Conservation (phyloP, 805 yeast genomes). For the Starmerella khaoyaiensis region DNA sequence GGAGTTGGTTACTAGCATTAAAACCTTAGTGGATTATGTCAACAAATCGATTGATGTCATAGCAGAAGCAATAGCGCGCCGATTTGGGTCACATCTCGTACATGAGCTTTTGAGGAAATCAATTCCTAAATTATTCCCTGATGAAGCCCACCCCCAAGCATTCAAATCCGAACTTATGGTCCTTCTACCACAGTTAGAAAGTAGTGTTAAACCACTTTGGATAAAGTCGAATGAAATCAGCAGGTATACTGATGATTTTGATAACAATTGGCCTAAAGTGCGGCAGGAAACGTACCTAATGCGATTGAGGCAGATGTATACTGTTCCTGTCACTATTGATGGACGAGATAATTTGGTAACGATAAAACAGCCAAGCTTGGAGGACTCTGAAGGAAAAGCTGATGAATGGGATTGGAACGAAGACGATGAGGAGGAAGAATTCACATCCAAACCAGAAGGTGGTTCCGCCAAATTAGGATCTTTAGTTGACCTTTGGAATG, state of each 20-base stretch:
- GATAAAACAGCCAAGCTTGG: conserved; percentile 1
- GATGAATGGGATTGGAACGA: conserved; percentile 23
- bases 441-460: not conserved
- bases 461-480: conserved; percentile 1
- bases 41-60: not conserved
- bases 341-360: conserved; percentile 1
- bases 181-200: conserved; percentile 9
- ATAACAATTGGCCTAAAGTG: conserved; percentile 7
- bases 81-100: conserved; percentile 6
- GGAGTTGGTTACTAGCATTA: not conserved
- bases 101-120: conserved; percentile 5
- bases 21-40: not conserved
- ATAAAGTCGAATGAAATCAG: conserved; percentile 6
- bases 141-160: conserved; percentile 1
- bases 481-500: conserved; percentile 6
- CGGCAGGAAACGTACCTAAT: conserved; percentile 7
- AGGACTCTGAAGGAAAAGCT: conserved; percentile 1
- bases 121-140: conserved; percentile 16
- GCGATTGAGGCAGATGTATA: conserved; percentile 10
- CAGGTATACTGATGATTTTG: conserved; percentile 10
- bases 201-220: conserved; percentile 6
- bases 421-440: conserved; percentile 17
- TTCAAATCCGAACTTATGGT: conserved; percentile 9
- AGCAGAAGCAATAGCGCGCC: not conserved
- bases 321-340: conserved; percentile 1